Base-by-base conservation (phyloP, 768 basidiomycete species). In the Boletellus ananiceps region DNA sequence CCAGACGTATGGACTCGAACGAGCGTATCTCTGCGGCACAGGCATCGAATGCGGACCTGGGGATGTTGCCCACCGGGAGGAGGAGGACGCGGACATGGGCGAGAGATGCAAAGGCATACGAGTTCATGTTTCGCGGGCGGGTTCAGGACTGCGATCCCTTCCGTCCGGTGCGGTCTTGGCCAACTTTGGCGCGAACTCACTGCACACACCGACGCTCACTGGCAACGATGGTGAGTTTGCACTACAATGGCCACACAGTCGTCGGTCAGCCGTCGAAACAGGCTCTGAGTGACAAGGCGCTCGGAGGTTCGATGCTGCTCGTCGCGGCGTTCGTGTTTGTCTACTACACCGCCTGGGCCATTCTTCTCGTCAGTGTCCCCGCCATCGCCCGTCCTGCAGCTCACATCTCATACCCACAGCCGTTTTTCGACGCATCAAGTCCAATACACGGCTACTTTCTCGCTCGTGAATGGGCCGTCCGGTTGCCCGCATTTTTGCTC, bases 291-390 rank as follows among this genome's bases (percentile, higher is more conserved):
- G 93, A 96, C 70, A 93, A 88, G 73, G 72, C 76, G 37, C 69
- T 93, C 9, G 93, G 93, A 44, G 80, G 84, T 27, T 58, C 72
- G 37, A 90, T 95, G 87, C 80, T 96, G 63, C 73, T 88, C 54
- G 75, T 79, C 53, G 90, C 91, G 31, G 77, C 80, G 6, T 66
- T 82, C 38, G 80, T 88, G 33, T 95, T 95, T 71, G 71, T 78
- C 9, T 97, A 97, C 67, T 98, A 97, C 68, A 93, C 94, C 2
- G 75, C 79, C 23, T 97, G 94, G 94, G 84, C 93, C 13, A 77
- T 96, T 46, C 71, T 97, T 44, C 78, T 94, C 46, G 93, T 93
- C 56, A 60, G 86, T 69, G 23, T 31, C 19, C 8, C 27, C 16
- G 13, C 25, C 13, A 3, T 13, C 31, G 18, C 39, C 25, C 40